Evolutionary conservation across 1,139 yeast genomes (phyloP).

Genomic region (Blastobotrys apis): DNA sequence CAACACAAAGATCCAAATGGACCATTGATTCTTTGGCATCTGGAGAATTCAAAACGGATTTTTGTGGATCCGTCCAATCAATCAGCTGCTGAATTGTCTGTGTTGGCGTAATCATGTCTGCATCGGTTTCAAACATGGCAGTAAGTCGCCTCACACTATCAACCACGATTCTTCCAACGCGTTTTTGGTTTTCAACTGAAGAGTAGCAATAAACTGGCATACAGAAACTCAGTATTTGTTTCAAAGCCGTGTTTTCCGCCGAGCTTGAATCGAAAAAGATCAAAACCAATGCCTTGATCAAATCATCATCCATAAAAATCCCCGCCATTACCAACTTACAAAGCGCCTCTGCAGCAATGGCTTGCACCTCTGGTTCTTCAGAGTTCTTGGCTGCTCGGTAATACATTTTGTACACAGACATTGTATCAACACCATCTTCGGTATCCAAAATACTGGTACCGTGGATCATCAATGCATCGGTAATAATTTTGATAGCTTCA

Average conservation of each 20-base stretch:
- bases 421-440: conserved; percentile 60
- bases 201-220: conserved; percentile 88
- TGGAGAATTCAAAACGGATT: conserved; percentile 49
- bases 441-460: conserved; percentile 65
- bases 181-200: conserved; percentile 65
- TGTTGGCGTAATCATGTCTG: conserved; percentile 46
- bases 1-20: conserved; percentile 57
- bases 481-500: conserved; percentile 62
- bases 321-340: conserved; percentile 81
- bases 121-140: conserved; percentile 39
- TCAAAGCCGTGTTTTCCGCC: conserved; percentile 57
- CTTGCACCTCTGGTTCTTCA: conserved; percentile 63
- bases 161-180: conserved; percentile 59
- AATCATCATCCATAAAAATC: conserved; percentile 61
- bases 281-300: conserved; percentile 66
- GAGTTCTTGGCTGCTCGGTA: conserved; percentile 54
- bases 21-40: conserved; percentile 39
- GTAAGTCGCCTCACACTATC: conserved; percentile 62
- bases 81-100: conserved; percentile 70
- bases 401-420: conserved; percentile 59
- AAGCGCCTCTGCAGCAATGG: conserved; percentile 80
- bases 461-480: conserved; percentile 74
- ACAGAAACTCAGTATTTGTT: conserved; percentile 83
- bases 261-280: conserved; percentile 73
- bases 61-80: conserved; percentile 82